A percentile compares a stretch with the other conserved stretches of the same genome.
Evolutionary conservation across 1,284 basidiomycete genomes (phyloP).

Genomic region (Lentinula novae-zelandiae): DNA sequence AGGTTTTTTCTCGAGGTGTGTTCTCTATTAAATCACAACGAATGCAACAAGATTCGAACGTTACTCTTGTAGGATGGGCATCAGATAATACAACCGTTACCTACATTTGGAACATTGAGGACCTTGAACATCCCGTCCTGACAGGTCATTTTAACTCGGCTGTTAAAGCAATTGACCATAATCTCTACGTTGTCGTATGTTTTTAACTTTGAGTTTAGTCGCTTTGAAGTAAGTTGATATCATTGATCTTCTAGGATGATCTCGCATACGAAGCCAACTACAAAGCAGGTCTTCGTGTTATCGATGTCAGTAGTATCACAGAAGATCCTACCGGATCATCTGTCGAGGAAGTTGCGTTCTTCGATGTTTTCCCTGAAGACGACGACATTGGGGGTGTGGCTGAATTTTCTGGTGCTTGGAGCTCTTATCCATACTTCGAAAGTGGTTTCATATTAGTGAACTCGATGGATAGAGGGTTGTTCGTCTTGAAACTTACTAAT

Average conservation of each 20-base stretch:
- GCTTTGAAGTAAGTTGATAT: not conserved
- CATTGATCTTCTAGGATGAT: constrained; percentile 13
- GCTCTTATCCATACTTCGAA: constrained; percentile 2
- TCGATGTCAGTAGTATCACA: constrained; percentile 22
- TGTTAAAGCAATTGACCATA: constrained; percentile 24
- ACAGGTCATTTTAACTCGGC: constrained; percentile 23
- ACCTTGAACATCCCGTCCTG: constrained; percentile 20
- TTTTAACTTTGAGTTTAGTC: not conserved
- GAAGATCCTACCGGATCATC: constrained; percentile 16
- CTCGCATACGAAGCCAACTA: constrained; percentile 26
- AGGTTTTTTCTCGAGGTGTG: constrained; percentile 9
- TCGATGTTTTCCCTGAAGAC: constrained; percentile 17
- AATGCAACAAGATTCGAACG: not conserved
- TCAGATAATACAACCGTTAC: constrained; percentile 14
- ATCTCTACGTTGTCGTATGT: constrained; percentile 21
- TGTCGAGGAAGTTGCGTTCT: constrained; percentile 16
- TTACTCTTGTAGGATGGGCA: not conserved
- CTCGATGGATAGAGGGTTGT: constrained; percentile 3
- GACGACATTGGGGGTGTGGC: constrained; percentile 7
- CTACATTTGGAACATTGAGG: constrained; percentile 28
- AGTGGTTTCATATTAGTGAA: constrained; percentile 9
- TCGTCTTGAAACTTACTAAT: not conserved
- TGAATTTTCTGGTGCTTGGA: constrained; percentile 7
- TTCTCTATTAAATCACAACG: not conserved
- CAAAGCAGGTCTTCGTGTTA: constrained; percentile 24